Evolutionary conservation across 768 basidiomycete genomes (phyloP).

Genomic region (Boletellus ananas): DNA sequence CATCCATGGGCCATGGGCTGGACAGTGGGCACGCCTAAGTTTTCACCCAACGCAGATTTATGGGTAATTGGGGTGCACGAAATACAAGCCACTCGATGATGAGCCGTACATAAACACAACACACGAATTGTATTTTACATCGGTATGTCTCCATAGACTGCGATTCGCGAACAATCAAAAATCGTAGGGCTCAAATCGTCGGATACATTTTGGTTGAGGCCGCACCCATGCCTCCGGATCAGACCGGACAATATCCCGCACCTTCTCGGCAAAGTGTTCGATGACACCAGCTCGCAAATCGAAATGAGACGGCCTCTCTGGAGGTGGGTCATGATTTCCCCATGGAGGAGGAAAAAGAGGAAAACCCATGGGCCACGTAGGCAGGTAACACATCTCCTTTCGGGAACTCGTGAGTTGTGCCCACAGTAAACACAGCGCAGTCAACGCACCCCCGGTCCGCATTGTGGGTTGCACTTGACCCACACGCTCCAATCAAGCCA

Average conservation of each 20-base stretch:
- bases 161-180: background rate
- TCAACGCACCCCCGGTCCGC: constrained; percentile 38
- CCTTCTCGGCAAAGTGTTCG: background rate
- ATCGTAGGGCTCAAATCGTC: constrained; percentile 4
- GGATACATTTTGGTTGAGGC: constrained; percentile 22
- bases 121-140: background rate
- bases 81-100: no score
- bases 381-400: constrained; percentile 3
- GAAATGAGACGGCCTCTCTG: background rate
- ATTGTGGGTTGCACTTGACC: constrained; percentile 45
- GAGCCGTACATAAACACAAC: no score
- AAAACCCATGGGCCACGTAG: constrained; percentile 3
- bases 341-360: background rate
- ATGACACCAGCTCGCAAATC: background rate
- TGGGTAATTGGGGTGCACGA: no score
- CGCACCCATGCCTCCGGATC: constrained; percentile 15
- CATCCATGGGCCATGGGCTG: no score
- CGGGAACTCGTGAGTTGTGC: background rate
- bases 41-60: no score
- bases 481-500: constrained; percentile 54
- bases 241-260: background rate
- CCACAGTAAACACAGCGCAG: no score
- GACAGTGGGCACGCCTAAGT: no score
- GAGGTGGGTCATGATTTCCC: background rate
- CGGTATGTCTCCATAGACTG: no score